Evolutionary conservation across 177 flowering plant genomes (phyloP).

Genomic region (Tripterygium wilfordii): DNA sequence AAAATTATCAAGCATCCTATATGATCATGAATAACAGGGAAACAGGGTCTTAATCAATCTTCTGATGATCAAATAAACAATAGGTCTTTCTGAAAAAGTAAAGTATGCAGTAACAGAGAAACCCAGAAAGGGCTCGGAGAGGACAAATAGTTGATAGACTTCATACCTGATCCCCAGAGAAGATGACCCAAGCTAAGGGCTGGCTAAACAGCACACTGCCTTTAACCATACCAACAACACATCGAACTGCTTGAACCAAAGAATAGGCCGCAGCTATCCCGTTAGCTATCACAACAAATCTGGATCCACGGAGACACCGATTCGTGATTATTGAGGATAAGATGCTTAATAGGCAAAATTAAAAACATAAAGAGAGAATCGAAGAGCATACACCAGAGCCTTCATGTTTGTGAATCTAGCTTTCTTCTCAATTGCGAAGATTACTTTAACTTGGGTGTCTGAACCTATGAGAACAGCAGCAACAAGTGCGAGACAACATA

Average conservation of each 20-base stretch:
- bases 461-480: slow-evolving; percentile 72
- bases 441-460: slow-evolving; percentile 61
- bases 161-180: slow-evolving; percentile 97
- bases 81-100: too few species aligned
- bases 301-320: too few species aligned
- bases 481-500: slow-evolving; percentile 60
- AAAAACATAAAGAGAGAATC: slow-evolving; percentile 8
- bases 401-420: slow-evolving; percentile 87
- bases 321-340: too few species aligned
- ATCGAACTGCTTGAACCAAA: slow-evolving; percentile 64
- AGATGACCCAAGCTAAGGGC: slow-evolving; percentile 87
- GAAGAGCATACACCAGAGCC: slow-evolving; percentile 65
- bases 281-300: slow-evolving; percentile 79
- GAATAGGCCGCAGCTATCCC: slow-evolving; percentile 80
- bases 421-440: slow-evolving; percentile 66
- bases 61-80: too few species aligned
- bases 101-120: too few species aligned
- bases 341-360: not conserved
- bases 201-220: slow-evolving; percentile 78
- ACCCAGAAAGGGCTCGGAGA: too few species aligned
- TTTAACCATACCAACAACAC: slow-evolving; percentile 56
- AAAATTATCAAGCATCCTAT: too few species aligned
- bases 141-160: too few species aligned
- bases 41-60: too few species aligned
- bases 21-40: too few species aligned